A percentile compares a stretch with the other conserved stretches of the same genome.
Evolutionary conservation across 2,329 filamentous ascomycete species (phyloP).

Genomic region (Hypoxylon rubiginosum): DNA sequence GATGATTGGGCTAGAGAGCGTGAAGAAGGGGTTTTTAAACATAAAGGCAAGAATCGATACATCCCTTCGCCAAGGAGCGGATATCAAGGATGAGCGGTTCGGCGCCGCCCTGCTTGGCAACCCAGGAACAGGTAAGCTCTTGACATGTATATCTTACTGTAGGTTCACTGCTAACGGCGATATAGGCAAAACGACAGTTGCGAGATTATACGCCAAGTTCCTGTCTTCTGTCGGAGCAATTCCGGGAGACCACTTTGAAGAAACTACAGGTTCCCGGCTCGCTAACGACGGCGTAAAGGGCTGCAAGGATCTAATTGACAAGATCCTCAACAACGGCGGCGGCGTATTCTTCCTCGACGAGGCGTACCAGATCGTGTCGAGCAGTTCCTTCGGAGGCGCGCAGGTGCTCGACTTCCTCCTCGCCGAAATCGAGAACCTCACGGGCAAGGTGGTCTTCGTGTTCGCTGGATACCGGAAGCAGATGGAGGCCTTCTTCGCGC

Average conservation of each 20-base stretch:
- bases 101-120: constrained; percentile 70
- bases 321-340: constrained; percentile 69
- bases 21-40: constrained; percentile 68
- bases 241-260: constrained; percentile 70
- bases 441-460: constrained; percentile 78
- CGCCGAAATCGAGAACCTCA: constrained; percentile 78
- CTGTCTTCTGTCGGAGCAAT: constrained; percentile 73
- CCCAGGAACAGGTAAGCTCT: constrained; percentile 68
- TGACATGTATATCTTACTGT: background rate
- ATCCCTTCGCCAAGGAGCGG: constrained; percentile 61
- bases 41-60: constrained; percentile 71
- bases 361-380: constrained; percentile 78
- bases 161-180: constrained; percentile 2
- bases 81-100: constrained; percentile 66
- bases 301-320: constrained; percentile 68
- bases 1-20: constrained; percentile 71
- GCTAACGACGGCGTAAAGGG: constrained; percentile 72
- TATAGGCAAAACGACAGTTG: constrained; percentile 80
- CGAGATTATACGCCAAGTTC: constrained; percentile 76
- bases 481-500: constrained; percentile 82
- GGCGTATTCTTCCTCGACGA: constrained; percentile 84
- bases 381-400: constrained; percentile 68
- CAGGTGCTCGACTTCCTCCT: constrained; percentile 79
- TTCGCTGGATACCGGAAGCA: constrained; percentile 79
- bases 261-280: constrained; percentile 77